Base-by-base conservation (phyloP, 176 grass and related monocot species). In the Calamus simplicifolius region DNA sequence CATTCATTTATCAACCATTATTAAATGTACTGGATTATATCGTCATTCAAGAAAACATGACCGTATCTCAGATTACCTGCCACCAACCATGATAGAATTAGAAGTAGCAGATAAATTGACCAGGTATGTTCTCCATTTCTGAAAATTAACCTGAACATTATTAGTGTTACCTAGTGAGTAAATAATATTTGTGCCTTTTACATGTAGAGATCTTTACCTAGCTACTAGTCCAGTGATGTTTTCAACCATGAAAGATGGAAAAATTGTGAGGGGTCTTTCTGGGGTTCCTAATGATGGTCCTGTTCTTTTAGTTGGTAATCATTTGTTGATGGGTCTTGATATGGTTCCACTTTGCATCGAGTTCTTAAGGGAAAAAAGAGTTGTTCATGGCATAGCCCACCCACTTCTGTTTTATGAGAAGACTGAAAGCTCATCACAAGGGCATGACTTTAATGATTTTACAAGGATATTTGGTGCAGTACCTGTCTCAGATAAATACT, bases 231-330 rank as follows among this genome's bases (percentile, higher is more conserved):
- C 86, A 16, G 78, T 50, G 62, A 85, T 89, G 81, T 78, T 75
- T 73, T 89, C 86, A 18, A 89, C 86, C 28, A 56, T 75, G 74
- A 57, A 63, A 43, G 78, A 85, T 49, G 74, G 81, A 13, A 63
- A 19, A 3, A 75, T 85, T 7, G 73, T 89, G 17, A 30, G 65
- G 26, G 81, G 77, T 27, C 74, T 89, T 12, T 75, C 66, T 5
- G 81, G 81, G 4, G 62, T 89, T 16, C 81, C 86, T 3, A 65
- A 78, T 53, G 65, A 78, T 3, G 86, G 81, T 4, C 81, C 86
- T 1, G 81, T 89, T 35, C 66, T 89, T 53, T 68, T 89, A 12
- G 86, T 89, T 23, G 85, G 85, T 57, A 89, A 89, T 68, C 85
- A 89, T 73, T 85, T 89, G 81, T 72, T 85, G 16, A 59, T 89